A percentile compares a stretch with the other conserved stretches of the same genome.
phyloP scores from a whole-genome alignment of 2,329 filamentous ascomycete species.

The Ambrosiella beaveri region DNA sequence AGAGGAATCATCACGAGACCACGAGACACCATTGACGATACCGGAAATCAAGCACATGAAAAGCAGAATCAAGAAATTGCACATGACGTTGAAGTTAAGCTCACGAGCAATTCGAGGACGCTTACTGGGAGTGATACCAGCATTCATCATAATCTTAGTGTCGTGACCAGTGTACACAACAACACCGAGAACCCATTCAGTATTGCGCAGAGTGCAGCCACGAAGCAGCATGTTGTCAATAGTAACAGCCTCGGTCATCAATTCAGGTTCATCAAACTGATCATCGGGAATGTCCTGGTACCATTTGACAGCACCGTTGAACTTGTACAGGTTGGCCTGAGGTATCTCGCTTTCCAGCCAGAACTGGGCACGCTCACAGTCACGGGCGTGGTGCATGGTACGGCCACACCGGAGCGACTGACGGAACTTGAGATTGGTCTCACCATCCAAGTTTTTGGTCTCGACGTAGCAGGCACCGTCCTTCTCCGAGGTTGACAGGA shows the following conservation, averaged over 20 bases:
- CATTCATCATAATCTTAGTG: conserved; percentile 99
- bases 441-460: conserved; percentile 93
- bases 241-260: conserved; percentile 81
- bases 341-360: conserved; percentile 76
- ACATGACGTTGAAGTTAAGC: conserved; percentile 92
- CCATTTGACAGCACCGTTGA: conserved; percentile 82
- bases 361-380: conserved; percentile 84
- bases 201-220: conserved; percentile 86
- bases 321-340: conserved; percentile 88
- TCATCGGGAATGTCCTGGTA: conserved; percentile 51
- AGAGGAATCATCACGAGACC: conserved; percentile 58
- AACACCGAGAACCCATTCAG: conserved; percentile 84
- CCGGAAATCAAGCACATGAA: conserved; percentile 76
- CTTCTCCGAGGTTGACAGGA: conserved; percentile 79
- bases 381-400: conserved; percentile 67
- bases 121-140: conserved; percentile 87
- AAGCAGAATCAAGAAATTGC: conserved; percentile 84
- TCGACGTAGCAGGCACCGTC: conserved; percentile 95
- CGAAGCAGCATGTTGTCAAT: conserved; percentile 92
- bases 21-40: conserved; percentile 69
- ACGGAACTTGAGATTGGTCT: conserved; percentile 92
- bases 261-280: conserved; percentile 42
- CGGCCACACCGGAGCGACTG: conserved; percentile 77
- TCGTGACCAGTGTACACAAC: conserved; percentile 86
- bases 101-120: conserved; percentile 79